These are phyloP conservation scores for Kwoniella mangroviensis DNA, from an alignment of 768 basidiomycete species.

Conservation along the genomic window DNA sequence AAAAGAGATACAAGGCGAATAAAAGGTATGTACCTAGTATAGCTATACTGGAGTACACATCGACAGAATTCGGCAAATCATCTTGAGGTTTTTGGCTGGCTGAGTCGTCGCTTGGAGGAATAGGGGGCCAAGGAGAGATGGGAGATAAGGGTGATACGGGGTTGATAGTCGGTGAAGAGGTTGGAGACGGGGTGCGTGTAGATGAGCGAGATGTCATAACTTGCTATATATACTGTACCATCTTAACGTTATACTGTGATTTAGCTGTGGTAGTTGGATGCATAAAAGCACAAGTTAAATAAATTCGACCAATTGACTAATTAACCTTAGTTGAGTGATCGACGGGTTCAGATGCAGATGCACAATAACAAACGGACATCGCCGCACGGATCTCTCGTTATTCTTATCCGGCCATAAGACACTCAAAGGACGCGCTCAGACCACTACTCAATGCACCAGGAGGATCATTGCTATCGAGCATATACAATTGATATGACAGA, in stretches of 20 bases:
- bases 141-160: conserved; percentile 47
- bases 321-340: background rate
- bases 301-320: too few species aligned
- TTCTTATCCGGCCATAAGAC: background rate
- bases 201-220: background rate
- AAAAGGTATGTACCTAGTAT: conserved; percentile 49
- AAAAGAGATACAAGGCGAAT: conserved; percentile 44
- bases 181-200: background rate
- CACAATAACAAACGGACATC: background rate
- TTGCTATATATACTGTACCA: background rate
- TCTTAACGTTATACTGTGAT: too few species aligned
- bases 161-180: background rate
- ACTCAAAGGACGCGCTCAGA: background rate
- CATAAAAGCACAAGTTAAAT: too few species aligned
- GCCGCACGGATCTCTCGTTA: background rate
- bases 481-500: too few species aligned
- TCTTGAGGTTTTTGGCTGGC: background rate
- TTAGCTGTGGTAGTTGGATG: too few species aligned
- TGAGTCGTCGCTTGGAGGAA: background rate
- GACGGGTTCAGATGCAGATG: background rate
- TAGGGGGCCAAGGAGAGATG: conserved; percentile 54
- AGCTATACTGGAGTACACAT: conserved; percentile 54
- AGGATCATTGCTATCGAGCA: too few species aligned
- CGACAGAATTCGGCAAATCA: conserved; percentile 45
- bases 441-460: too few species aligned